Conservation (phyloP, 2,329 filamentous ascomycete species). For the Fusarium sp. region DNA sequence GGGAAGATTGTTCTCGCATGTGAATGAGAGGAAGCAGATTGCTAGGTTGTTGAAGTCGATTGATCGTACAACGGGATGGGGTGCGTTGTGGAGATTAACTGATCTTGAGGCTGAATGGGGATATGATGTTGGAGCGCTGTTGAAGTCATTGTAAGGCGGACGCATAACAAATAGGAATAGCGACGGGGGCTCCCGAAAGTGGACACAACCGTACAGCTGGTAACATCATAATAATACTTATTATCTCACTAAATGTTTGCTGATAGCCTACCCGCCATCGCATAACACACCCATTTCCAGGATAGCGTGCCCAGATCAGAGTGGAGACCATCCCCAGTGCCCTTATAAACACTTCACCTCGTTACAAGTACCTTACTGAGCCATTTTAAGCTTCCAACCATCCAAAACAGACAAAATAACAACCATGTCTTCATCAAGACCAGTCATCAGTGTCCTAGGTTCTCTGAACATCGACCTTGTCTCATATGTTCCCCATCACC, state of each 20-base stretch:
- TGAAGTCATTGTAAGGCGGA: constrained; percentile 2
- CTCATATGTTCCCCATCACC: constrained; percentile 87
- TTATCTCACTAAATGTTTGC: background rate
- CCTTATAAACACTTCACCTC: constrained; percentile 1
- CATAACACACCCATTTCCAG: constrained; percentile 15
- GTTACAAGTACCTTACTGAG: background rate
- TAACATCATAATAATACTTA: background rate
- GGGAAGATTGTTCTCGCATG: constrained; percentile 60
- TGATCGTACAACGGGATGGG: constrained; percentile 61
- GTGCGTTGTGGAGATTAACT: constrained; percentile 59
- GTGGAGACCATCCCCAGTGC: background rate
- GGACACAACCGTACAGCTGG: background rate
- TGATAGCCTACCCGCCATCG: constrained; percentile 8
- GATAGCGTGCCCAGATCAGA: background rate
- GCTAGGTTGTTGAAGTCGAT: constrained; percentile 56
- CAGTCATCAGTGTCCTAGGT: constrained; percentile 81
- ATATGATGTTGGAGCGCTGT: constrained; percentile 38
- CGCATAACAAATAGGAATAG: too few species aligned
- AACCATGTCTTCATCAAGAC: background rate
- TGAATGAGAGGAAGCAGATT: constrained; percentile 49
- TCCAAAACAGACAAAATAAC: fast-evolving
- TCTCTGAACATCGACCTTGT: constrained; percentile 96
- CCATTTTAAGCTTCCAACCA: background rate
- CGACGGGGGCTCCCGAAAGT: background rate
- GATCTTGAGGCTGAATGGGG: constrained; percentile 57